A percentile compares a stretch with the other conserved stretches of the same genome.
Conservation (phyloP, 164 flowering plant species). For the Tetracentron sinense region DNA sequence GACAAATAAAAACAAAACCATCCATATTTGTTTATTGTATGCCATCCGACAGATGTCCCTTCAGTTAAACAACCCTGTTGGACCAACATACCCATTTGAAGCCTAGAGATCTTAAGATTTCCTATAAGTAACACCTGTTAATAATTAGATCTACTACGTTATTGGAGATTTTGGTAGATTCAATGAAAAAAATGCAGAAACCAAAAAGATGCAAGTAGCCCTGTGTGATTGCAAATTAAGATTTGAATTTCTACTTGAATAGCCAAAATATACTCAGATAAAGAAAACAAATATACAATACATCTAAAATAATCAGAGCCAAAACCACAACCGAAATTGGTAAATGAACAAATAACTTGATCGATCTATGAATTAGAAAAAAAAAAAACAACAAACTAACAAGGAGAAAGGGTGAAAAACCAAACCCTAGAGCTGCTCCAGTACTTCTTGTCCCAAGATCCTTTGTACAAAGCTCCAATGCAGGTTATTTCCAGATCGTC, state of each 20-base stretch:
- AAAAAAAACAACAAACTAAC: not conserved
- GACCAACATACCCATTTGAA: not conserved
- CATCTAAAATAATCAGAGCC: not conserved
- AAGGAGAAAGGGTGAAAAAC: not conserved
- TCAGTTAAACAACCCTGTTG: not conserved
- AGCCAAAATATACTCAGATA: not conserved
- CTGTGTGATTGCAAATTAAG: too few species aligned
- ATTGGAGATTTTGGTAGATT: too few species aligned
- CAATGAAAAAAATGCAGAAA: too few species aligned
- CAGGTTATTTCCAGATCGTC: constrained; percentile 74
- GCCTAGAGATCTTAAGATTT: too few species aligned
- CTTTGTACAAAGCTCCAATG: constrained; percentile 61
- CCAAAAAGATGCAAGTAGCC: too few species aligned
- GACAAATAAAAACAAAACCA: too few species aligned
- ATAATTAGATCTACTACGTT: too few species aligned
- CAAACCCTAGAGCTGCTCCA: constrained; percentile 97
- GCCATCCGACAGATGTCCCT: too few species aligned
- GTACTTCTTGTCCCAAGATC: constrained; percentile 91
- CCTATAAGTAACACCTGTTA: not conserved
- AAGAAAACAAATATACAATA: not conserved
- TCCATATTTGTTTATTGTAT: too few species aligned
- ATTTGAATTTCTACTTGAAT: too few species aligned
- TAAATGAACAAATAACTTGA: not conserved
- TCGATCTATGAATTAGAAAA: not conserved
- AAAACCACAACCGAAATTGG: not conserved